phyloP scores from a whole-genome alignment of 116 monocot species.

The Dioscorea cayenensis region DNA sequence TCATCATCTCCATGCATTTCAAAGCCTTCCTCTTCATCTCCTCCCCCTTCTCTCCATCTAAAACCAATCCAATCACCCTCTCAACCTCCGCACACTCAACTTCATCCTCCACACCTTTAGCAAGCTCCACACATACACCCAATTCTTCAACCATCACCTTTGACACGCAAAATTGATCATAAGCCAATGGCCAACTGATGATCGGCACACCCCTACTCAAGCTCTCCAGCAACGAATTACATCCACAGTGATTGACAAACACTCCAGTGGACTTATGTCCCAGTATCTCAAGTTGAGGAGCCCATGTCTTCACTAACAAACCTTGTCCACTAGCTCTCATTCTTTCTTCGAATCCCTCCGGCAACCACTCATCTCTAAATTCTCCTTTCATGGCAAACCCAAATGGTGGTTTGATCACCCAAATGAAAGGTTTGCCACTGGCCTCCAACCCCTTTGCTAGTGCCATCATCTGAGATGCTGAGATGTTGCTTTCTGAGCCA shows the following conservation, averaged over 20 bases:
- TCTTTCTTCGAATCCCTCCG: neutral
- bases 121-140: constrained; percentile 32
- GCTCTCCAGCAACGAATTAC: constrained; percentile 47
- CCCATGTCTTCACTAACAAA: constrained; percentile 2
- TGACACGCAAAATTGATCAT: constrained; percentile 28
- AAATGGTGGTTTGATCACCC: neutral
- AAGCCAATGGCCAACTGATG: no score
- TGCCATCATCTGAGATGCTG: neutral
- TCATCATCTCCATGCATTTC: constrained; percentile 5
- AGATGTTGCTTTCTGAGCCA: constrained; percentile 1
- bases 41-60: constrained; percentile 16
- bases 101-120: constrained; percentile 13
- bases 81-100: constrained; percentile 10
- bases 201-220: neutral
- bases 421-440: neutral
- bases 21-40: constrained; percentile 18
- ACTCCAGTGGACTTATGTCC: no score
- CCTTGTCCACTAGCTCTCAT: neutral
- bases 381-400: neutral
- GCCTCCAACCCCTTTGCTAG: neutral
- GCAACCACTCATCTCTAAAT: neutral
- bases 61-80: constrained; percentile 13
- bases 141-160: constrained; percentile 32
- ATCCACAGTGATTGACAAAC: no score
- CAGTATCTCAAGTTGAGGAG: no score